These are phyloP conservation scores for Coemansia sp. DNA, from an alignment of 192 early-diverging fungal genomes.

Conservation along the genomic window DNA sequence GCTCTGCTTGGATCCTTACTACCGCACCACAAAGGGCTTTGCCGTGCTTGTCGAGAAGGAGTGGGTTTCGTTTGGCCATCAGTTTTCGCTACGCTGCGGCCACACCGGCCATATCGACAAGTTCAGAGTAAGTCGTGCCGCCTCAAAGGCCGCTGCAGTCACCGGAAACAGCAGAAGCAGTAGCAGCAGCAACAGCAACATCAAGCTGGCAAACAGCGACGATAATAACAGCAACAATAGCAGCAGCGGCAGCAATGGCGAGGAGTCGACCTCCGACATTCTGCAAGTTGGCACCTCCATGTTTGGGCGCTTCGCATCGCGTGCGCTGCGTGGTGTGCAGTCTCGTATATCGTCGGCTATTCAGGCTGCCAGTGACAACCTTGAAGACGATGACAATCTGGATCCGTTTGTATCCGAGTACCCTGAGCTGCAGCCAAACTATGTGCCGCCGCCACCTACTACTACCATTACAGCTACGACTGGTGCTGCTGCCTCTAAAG, in stretches of 20 bases:
- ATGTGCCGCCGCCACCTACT: constrained; percentile 5
- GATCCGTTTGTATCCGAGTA: constrained; percentile 38
- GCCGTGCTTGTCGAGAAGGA: constrained; percentile 93
- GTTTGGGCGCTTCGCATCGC: constrained; percentile 49
- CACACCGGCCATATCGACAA: constrained; percentile 79
- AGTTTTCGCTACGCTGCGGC: constrained; percentile 91
- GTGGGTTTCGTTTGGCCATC: constrained; percentile 97
- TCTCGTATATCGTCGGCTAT: constrained; percentile 50
- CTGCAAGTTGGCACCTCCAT: constrained; percentile 33
- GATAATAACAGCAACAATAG: neutral
- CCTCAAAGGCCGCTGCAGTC: neutral
- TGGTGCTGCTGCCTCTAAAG: neutral
- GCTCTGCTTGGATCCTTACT: constrained; percentile 93
- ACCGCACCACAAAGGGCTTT: constrained; percentile 92
- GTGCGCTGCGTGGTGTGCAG: constrained; percentile 43
- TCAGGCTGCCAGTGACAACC: constrained; percentile 42
- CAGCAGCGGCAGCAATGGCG: constrained; percentile 1
- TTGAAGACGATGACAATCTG: constrained; percentile 34
- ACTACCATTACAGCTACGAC: neutral
- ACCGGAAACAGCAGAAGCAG: neutral
- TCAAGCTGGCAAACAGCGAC: neutral
- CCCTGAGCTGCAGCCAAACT: constrained; percentile 42
- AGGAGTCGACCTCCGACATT: constrained; percentile 19
- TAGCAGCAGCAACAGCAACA: constrained; percentile 7
- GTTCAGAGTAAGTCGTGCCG: constrained; percentile 54